Conservation (phyloP, 139 green algal genomes). For the Pedinophyceae sp. region DNA sequence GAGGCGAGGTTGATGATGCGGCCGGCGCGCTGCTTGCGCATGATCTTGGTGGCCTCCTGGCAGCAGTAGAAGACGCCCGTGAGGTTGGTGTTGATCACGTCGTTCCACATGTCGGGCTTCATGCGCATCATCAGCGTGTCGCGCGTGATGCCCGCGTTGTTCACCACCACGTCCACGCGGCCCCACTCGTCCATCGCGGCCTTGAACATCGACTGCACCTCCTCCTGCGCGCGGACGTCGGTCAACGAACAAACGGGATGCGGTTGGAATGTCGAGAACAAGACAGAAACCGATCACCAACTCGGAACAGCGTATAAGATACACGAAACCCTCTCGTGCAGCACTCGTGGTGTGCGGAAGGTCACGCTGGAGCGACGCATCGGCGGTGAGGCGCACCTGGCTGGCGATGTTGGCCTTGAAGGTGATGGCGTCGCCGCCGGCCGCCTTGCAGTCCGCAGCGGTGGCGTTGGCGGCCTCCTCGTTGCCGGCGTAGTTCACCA, state of each 20-base stretch:
- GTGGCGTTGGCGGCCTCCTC: constrained; percentile 68
- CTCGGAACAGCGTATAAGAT: background rate
- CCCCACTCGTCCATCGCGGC: constrained; percentile 63
- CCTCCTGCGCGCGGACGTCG: constrained; percentile 3
- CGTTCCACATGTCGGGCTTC: constrained; percentile 85
- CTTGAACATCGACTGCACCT: constrained; percentile 41
- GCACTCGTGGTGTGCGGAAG: background rate
- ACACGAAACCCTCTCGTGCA: background rate
- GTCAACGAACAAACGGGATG: background rate
- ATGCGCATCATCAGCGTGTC: constrained; percentile 97
- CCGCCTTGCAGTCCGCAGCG: constrained; percentile 30
- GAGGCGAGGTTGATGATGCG: constrained; percentile 96
- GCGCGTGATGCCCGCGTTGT: constrained; percentile 95
- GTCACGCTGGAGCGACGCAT: background rate
- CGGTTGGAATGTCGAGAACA: background rate
- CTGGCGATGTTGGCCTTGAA: constrained; percentile 53
- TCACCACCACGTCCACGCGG: constrained; percentile 89
- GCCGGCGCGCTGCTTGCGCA: constrained; percentile 70
- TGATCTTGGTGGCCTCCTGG: constrained; percentile 54
- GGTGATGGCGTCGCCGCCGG: constrained; percentile 64
- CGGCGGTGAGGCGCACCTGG: constrained; percentile 40
- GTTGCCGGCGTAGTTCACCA: constrained; percentile 68
- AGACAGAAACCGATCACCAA: background rate
- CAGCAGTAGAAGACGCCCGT: constrained; percentile 78
- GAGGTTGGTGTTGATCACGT: constrained; percentile 96